Percentiles rank a stretch among this genome's conserved stretches.
phyloP scores from a whole-genome alignment of 2,329 filamentous ascomycete species.

The Colletotrichum cereale region DNA sequence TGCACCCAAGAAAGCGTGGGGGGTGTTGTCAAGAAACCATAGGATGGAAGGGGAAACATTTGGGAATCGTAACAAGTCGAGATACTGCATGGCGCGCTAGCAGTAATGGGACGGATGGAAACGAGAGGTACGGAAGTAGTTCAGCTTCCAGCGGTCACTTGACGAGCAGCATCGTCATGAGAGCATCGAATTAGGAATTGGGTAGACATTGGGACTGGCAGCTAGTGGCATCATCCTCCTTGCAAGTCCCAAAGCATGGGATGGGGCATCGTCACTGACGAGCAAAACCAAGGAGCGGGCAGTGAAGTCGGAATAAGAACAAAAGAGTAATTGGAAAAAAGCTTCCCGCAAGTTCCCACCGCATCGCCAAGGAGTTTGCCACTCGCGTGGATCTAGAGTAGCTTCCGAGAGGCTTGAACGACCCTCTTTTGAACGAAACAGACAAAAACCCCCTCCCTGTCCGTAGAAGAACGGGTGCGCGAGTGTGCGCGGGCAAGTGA shows the following conservation, averaged over 20 bases:
- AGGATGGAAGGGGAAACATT: neutral
- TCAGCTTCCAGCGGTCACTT: neutral
- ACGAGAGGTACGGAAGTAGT: neutral
- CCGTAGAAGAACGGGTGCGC: neutral
- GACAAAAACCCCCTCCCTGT: neutral
- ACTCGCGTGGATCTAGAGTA: conserved; percentile 1
- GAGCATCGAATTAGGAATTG: conserved; percentile 5
- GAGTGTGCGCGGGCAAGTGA: neutral
- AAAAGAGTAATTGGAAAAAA: conserved; percentile 8
- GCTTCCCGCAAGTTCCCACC: neutral
- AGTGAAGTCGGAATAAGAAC: neutral
- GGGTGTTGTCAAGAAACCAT: neutral
- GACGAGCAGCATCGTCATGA: neutral
- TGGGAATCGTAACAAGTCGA: conserved; percentile 5
- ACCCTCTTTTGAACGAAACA: neutral
- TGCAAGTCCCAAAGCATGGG: neutral
- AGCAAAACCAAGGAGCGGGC: neutral
- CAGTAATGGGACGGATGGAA: neutral
- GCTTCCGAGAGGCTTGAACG: conserved; percentile 1
- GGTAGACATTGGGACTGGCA: neutral
- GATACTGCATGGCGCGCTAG: neutral
- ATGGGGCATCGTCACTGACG: neutral
- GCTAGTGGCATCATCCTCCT: neutral
- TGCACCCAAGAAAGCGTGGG: no score
- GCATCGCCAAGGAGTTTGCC: conserved; percentile 5